These are phyloP conservation scores for Penstemon eatonii DNA, from an alignment of 257 asterid genomes.

Conservation along the genomic window DNA sequence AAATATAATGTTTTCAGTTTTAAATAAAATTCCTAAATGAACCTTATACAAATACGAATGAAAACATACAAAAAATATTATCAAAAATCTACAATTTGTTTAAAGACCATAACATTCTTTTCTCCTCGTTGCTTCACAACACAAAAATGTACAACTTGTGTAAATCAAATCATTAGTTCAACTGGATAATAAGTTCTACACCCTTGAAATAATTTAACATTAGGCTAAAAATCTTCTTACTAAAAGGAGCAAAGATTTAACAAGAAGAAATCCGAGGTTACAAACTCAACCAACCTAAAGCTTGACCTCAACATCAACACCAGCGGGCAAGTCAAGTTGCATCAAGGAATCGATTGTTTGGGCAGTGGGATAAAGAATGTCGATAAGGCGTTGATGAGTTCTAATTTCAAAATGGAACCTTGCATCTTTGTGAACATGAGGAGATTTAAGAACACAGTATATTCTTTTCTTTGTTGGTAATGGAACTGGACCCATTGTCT, in stretches of 20 bases:
- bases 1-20: too few species aligned
- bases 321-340: slow-evolving; percentile 97
- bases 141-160: too few species aligned
- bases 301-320: slow-evolving; percentile 99
- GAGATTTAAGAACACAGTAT: slow-evolving; percentile 91
- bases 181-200: too few species aligned
- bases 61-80: too few species aligned
- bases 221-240: too few species aligned
- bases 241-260: not conserved
- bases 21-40: too few species aligned
- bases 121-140: too few species aligned
- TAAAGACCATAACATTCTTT: too few species aligned
- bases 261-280: not conserved
- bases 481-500: slow-evolving; percentile 95
- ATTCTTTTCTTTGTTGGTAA: slow-evolving; percentile 83
- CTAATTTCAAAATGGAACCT: slow-evolving; percentile 94
- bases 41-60: too few species aligned
- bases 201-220: too few species aligned
- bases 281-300: slow-evolving; percentile 42
- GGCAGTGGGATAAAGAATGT: slow-evolving; percentile 92
- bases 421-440: slow-evolving; percentile 96
- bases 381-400: slow-evolving; percentile 93
- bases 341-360: slow-evolving; percentile 94
- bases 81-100: too few species aligned
- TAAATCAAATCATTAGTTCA: too few species aligned